Conservation (phyloP, 495 filamentous ascomycete species). For the Haplographium delicatum region DNA sequence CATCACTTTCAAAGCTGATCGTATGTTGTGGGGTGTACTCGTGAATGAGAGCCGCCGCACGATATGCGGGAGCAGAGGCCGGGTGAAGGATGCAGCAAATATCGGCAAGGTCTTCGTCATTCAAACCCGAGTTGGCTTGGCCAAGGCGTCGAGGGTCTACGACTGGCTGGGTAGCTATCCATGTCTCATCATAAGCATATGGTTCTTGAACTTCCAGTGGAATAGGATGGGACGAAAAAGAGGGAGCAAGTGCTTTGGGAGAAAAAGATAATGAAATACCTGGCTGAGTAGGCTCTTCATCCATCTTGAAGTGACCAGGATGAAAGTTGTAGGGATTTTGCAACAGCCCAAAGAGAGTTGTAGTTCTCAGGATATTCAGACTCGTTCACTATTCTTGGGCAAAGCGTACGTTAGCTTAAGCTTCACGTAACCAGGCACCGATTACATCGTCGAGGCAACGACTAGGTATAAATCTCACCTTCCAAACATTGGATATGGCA, state of each 20-base stretch:
- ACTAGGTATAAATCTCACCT: background rate
- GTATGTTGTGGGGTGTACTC: constrained; percentile 52
- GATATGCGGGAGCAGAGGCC: constrained; percentile 61
- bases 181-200: constrained; percentile 9
- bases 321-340: background rate
- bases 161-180: constrained; percentile 67
- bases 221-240: background rate
- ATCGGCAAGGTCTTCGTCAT: constrained; percentile 74
- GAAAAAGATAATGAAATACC: constrained; percentile 16
- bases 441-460: constrained; percentile 3
- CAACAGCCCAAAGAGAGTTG: background rate
- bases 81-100: constrained; percentile 88
- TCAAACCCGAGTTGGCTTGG: constrained; percentile 63
- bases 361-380: background rate
- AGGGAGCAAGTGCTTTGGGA: constrained; percentile 1
- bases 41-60: constrained; percentile 56
- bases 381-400: background rate
- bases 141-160: constrained; percentile 75
- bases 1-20: constrained; percentile 30
- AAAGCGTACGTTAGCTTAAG: background rate
- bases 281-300: constrained; percentile 33
- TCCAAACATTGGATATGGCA: background rate
- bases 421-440: constrained; percentile 3
- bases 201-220: background rate
- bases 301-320: constrained; percentile 26